Conservation (phyloP, 495 filamentous ascomycete genomes). For the Glutinoglossum americanum region DNA sequence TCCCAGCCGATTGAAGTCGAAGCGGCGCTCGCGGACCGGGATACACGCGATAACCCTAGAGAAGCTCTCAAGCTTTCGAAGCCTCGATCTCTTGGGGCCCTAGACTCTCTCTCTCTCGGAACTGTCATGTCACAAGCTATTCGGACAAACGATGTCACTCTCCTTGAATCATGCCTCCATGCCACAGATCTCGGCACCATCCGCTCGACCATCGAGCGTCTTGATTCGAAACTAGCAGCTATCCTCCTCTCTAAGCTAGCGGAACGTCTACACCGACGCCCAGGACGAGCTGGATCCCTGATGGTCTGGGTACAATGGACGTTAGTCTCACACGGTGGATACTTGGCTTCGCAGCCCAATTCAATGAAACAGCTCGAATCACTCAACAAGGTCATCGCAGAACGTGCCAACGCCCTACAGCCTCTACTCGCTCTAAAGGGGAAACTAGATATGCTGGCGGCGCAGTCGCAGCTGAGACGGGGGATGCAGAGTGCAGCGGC, state of each 20-base stretch:
- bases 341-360: constrained; percentile 60
- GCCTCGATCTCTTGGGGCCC: constrained; percentile 5
- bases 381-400: constrained; percentile 64
- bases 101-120: constrained; percentile 43
- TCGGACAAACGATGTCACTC: constrained; percentile 64
- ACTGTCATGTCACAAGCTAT: constrained; percentile 85
- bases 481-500: constrained; percentile 24
- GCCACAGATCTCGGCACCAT: constrained; percentile 51
- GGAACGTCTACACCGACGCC: constrained; percentile 65
- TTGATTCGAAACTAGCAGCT: constrained; percentile 64
- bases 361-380: constrained; percentile 53
- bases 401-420: constrained; percentile 62
- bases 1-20: constrained; percentile 58
- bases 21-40: constrained; percentile 23
- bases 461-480: constrained; percentile 62
- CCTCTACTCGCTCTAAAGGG: constrained; percentile 75
- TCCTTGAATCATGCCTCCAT: constrained; percentile 83
- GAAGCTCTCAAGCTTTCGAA: constrained; percentile 13
- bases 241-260: constrained; percentile 63
- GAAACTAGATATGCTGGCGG: constrained; percentile 73
- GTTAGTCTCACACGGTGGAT: constrained; percentile 82
- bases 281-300: constrained; percentile 74
- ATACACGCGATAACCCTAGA: constrained; percentile 13
- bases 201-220: constrained; percentile 67
- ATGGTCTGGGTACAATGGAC: constrained; percentile 96